These are phyloP conservation scores for Malassezia obtusa DNA, from an alignment of 1,284 basidiomycete species.

Conservation along the genomic window DNA sequence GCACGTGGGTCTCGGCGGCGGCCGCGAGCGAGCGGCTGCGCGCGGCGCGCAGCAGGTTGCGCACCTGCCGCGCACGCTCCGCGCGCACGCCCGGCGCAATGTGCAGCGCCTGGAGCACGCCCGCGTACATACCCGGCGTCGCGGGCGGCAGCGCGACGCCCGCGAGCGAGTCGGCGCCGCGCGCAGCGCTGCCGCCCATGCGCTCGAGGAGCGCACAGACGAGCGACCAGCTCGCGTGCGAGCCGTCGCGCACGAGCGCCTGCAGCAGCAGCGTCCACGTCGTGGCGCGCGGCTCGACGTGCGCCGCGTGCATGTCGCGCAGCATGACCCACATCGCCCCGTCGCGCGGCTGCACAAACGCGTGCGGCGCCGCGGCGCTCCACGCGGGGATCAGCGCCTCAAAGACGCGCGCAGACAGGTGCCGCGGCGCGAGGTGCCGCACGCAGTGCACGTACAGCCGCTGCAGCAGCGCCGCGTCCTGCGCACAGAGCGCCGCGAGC, in stretches of 20 bases:
- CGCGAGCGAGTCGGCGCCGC: background rate
- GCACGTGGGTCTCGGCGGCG: background rate
- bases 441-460: background rate
- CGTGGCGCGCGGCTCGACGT: background rate
- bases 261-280: conserved; percentile 16
- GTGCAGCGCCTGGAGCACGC: conserved; percentile 13
- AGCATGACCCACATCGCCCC: conserved; percentile 7
- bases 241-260: conserved; percentile 12
- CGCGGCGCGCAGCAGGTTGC: background rate
- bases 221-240: conserved; percentile 4
- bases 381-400: conserved; percentile 12
- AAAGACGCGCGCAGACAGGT: conserved; percentile 7
- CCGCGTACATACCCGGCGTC: conserved; percentile 4
- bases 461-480: background rate
- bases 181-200: background rate
- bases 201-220: background rate
- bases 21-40: background rate
- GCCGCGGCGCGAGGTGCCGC: background rate
- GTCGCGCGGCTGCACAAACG: background rate
- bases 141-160: background rate
- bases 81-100: background rate
- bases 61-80: conserved; percentile 1
- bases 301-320: conserved; percentile 4
- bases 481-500: background rate
- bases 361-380: conserved; percentile 3